Evolutionary conservation across 345 rosid genomes (phyloP).

Genomic region (Eucalyptus polybractea): DNA sequence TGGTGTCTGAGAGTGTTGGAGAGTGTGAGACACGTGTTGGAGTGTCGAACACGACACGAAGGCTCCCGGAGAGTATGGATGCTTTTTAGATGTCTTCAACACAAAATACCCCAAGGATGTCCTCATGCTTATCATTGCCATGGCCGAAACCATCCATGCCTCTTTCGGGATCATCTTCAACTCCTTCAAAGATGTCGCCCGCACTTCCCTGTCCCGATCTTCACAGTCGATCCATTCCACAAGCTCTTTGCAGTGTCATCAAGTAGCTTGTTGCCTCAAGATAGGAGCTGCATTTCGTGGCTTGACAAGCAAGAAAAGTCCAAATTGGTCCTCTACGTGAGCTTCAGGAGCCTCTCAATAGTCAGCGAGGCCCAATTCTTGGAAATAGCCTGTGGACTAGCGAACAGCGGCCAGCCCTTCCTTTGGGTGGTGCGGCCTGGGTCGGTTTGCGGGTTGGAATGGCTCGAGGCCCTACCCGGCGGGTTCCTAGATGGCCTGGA

Average conservation of each 20-base stretch:
- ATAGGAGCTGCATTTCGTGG: constrained; percentile 13
- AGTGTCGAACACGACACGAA: fast-evolving
- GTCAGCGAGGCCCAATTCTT: background rate
- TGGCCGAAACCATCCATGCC: background rate
- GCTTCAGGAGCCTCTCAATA: constrained; percentile 20
- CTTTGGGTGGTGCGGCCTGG: background rate
- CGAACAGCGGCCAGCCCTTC: background rate
- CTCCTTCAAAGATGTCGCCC: background rate
- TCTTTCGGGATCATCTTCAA: constrained; percentile 18
- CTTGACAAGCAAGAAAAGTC: constrained; percentile 9
- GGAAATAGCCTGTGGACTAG: background rate
- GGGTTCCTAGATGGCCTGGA: background rate
- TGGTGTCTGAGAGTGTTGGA: too few relatives aligned
- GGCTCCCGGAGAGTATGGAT: too few relatives aligned
- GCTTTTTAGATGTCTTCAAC: background rate
- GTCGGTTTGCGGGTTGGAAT: background rate
- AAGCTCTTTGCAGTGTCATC: constrained; percentile 2
- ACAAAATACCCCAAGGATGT: background rate
- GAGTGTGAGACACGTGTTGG: too few relatives aligned
- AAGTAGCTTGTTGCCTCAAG: constrained; percentile 2
- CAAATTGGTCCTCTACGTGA: constrained; percentile 12
- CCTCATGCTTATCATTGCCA: background rate
- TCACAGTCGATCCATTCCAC: constrained; percentile 25
- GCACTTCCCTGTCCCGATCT: constrained; percentile 1
- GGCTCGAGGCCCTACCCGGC: background rate